Evolutionary conservation across 140 eudicot species (phyloP), one percentile per base, ranked within the genome.

Genomic region (Bidens hawaiensis): DNA sequence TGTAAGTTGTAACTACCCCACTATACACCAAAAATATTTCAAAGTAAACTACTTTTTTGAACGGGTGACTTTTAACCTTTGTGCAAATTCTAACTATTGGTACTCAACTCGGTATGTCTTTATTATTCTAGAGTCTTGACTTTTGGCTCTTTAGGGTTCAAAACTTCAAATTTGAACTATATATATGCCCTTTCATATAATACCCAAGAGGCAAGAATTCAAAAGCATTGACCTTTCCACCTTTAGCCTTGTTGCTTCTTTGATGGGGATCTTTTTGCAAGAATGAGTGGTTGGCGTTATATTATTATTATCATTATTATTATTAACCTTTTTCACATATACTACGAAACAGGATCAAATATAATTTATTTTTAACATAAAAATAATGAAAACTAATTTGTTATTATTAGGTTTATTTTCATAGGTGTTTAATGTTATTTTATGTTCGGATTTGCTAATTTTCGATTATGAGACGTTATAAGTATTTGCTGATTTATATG

Each of bases 171-270:
- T 41, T 41, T 41, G 17, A 41, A 41, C 48, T 41, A 36, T 41
- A n/a, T n/a, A n/a, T n/a, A 41, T 41, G 48, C 48, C 48, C 48
- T 41, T 41, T 41, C 18, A 41, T 4, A 2, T 14, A 43, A 43
- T 14, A 41, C 59, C 33, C 34, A 51, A 51, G 24, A 51, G 6
- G 59, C 59, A 51, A 51, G 1, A 51, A 51, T 24, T 51, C 59
- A 51, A 51, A 49, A 6, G 18, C 24, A 17, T 46, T 46, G 52
- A 51, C 59, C 59, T 51, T 24, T 51, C 59, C 34, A 51, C 34
- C 27, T 51, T 23, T 51, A 14, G 28, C 58, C 33, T 51, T 50
- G 23, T 24, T 3, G 13, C 10, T 23, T 51, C 19, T 51, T 51
- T 24, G 24, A 22, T 24, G 15, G 33, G 33, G 59, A 23, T 51